phyloP scores from a whole-genome alignment of 1,284 basidiomycete species.

The Ustilago vetiveriae region DNA sequence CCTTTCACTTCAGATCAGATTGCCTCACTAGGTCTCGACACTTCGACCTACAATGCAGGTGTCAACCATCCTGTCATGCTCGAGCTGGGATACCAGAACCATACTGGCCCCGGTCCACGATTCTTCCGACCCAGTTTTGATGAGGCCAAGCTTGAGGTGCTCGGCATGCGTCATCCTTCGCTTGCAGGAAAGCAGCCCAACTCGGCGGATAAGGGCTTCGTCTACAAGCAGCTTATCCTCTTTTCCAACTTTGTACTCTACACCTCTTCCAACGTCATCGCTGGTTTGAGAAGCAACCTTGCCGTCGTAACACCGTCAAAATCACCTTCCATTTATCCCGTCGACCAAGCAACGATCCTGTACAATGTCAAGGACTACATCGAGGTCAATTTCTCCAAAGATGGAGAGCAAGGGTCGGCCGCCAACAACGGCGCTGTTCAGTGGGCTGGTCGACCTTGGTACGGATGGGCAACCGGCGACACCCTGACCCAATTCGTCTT shows the following conservation, averaged over 20 bases:
- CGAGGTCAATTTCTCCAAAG: constrained; percentile 28
- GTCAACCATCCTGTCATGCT: constrained; percentile 43
- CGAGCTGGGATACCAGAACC: constrained; percentile 45
- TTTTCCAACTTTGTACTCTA: constrained; percentile 33
- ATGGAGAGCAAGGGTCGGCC: constrained; percentile 13
- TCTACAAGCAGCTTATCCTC: constrained; percentile 42
- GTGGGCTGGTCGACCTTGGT: constrained; percentile 44
- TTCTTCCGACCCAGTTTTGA: constrained; percentile 42
- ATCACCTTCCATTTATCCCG: constrained; percentile 30
- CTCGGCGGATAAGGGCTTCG: constrained; percentile 33
- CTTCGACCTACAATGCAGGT: constrained; percentile 20
- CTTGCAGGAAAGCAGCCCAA: constrained; percentile 22
- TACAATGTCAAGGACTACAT: constrained; percentile 47
- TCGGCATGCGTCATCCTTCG: constrained; percentile 39
- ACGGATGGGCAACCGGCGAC: constrained; percentile 36
- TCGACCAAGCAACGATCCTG: constrained; percentile 18
- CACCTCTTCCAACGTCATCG: constrained; percentile 35
- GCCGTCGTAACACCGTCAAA: constrained; percentile 29
- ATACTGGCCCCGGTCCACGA: constrained; percentile 39
- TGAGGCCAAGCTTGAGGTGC: constrained; percentile 48
- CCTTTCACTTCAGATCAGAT: constrained; percentile 34
- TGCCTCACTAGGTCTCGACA: constrained; percentile 18
- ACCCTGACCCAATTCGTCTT: constrained; percentile 43
- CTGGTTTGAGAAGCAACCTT: constrained; percentile 32
- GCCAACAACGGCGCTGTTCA: constrained; percentile 22